These are phyloP conservation scores for Prunus davidiana DNA, from an alignment of 306 rosid genomes.

Conservation along the genomic window DNA sequence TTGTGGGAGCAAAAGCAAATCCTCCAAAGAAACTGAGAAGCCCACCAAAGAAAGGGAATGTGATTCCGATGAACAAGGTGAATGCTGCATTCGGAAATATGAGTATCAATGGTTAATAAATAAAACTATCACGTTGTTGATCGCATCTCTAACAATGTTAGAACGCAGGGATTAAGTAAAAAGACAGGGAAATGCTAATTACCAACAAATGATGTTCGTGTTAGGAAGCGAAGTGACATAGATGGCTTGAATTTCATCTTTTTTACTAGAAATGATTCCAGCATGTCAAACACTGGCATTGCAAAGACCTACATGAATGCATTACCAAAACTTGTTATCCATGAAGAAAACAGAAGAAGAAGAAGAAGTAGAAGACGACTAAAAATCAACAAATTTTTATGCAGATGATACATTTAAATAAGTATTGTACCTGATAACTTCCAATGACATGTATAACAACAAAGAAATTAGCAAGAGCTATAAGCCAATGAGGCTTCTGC, in stretches of 20 bases:
- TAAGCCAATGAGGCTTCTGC: constrained; percentile 36
- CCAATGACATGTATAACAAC: constrained; percentile 48
- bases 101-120: too few species aligned
- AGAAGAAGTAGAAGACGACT: not conserved
- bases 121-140: too few species aligned
- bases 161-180: not conserved
- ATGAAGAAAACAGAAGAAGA: not conserved
- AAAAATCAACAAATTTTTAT: not conserved
- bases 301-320: constrained; percentile 27
- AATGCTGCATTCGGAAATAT: too few species aligned
- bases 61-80: too few species aligned
- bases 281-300: constrained; percentile 35
- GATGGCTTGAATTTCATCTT: constrained; percentile 36
- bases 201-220: constrained; percentile 36
- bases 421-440: constrained; percentile 29
- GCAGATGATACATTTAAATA: not conserved
- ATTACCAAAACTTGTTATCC: not conserved
- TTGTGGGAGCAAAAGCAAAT: constrained; percentile 42
- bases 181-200: not conserved
- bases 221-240: too few species aligned
- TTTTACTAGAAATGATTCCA: constrained; percentile 26
- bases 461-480: constrained; percentile 27
- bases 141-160: too few species aligned
- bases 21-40: constrained; percentile 46
- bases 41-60: constrained; percentile 47